Evolutionary conservation across 2,329 filamentous ascomycete genomes (phyloP).

Genomic region (Colletotrichum lupini): DNA sequence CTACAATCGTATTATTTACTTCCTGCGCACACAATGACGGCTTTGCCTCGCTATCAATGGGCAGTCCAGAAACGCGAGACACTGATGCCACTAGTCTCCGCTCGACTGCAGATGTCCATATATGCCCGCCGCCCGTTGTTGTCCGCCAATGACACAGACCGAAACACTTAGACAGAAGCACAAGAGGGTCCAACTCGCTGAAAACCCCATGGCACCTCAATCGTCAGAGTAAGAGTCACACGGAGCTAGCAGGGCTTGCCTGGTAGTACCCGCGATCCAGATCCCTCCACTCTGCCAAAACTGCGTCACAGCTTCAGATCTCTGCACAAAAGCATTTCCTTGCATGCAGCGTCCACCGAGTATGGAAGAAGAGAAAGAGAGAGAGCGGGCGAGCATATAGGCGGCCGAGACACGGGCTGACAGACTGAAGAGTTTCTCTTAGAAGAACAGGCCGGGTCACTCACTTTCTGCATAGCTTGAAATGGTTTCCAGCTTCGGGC

Average conservation of each 20-base stretch:
- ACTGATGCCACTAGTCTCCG: slow-evolving; percentile 33
- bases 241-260: slow-evolving; percentile 17
- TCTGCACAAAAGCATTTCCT: slow-evolving; percentile 12
- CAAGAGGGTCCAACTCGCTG: slow-evolving; percentile 2
- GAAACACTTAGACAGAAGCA: neutral
- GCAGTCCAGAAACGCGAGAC: slow-evolving; percentile 19
- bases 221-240: slow-evolving; percentile 30
- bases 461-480: neutral
- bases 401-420: neutral
- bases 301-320: slow-evolving; percentile 20
- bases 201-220: slow-evolving; percentile 15
- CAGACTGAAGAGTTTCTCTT: no score
- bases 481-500: neutral
- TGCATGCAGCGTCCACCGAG: neutral
- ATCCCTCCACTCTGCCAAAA: slow-evolving; percentile 15
- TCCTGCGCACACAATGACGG: slow-evolving; percentile 10
- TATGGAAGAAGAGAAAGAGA: neutral
- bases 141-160: slow-evolving; percentile 31
- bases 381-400: neutral
- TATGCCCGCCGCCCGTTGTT: slow-evolving; percentile 26
- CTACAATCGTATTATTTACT: slow-evolving; percentile 24
- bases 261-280: slow-evolving; percentile 32
- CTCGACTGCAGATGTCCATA: slow-evolving; percentile 32
- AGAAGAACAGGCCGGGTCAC: neutral
- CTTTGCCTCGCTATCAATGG: slow-evolving; percentile 30